Base-by-base conservation (phyloP, 2,329 filamentous ascomycete species). In the Phialophora verrucosa region DNA sequence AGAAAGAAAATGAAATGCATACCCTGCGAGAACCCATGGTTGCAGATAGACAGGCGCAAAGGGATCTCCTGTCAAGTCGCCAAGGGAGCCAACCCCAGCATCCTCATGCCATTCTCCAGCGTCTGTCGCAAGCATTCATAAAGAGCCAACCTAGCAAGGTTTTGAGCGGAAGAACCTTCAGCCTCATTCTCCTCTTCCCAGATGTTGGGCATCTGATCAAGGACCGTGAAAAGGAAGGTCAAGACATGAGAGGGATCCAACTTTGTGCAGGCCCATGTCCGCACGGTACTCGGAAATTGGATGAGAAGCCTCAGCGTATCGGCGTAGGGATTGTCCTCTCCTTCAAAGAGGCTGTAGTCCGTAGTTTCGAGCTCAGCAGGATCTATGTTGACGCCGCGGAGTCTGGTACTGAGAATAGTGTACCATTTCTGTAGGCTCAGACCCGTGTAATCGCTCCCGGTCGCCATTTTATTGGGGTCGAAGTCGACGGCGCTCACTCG, bases 401-500 rank as follows among this genome's bases (percentile, higher is more conserved):
- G 83, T 73, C 90, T 90, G 8, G 83, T 84, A 71, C 80, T 84
- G 50, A 93, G 84, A 72, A 90, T 89, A 38, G 90, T 89, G 75
- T 93, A 90, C 3, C 91, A 91, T 75, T 93, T 93, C 81, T 96
- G 91, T 51, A 96, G 85, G 77, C 93, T 93, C 12, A 91, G 91
- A 7, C 92, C 92, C 1, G 91, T 95, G 77, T 94, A 91, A 50
- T 91, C 91, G 79, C 95, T 91, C 71, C 93, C 93, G 2, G 89
- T 91, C 7, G 88, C 91, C 90, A 95, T 93, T 71, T 87, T 85
- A 66, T 92, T 88, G 83, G 93, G 88, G 80, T 93, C 89, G 79
- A 94, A 93, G 64, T 85, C 82, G 78, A 90, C 23, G n/a, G 51
- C 12, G 1, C 67, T 81, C 69, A 77, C 88, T 86, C 90, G 86